Percentiles rank a stretch among this genome's conserved stretches.
Evolutionary conservation across 164 flowering plant species (phyloP).

Genomic region (grape (Vitis vinifera)): DNA sequence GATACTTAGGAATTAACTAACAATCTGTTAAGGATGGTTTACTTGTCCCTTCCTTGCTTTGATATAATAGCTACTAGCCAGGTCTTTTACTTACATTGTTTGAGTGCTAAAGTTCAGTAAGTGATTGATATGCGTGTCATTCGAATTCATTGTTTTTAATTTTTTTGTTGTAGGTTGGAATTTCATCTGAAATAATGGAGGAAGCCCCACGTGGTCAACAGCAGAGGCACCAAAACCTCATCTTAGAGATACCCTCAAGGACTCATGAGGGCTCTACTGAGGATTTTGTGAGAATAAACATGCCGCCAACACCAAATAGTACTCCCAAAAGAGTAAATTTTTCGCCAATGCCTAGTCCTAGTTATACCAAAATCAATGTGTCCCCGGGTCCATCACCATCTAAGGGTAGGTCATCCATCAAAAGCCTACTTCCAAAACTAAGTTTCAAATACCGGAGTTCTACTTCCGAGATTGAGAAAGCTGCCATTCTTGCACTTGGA

Average conservation of each 20-base stretch:
- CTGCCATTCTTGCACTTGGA: conserved; percentile 52
- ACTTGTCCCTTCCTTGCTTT: too few relatives aligned
- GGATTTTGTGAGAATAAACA: conserved; percentile 40
- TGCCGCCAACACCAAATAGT: conserved; percentile 44
- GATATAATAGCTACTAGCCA: too few relatives aligned
- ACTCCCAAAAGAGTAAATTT: conserved; percentile 40
- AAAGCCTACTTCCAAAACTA: conserved; percentile 60
- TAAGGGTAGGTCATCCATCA: conserved; percentile 50
- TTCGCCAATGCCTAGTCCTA: conserved; percentile 56
- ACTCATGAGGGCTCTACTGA: conserved; percentile 28
- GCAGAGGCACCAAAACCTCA: conserved; percentile 23
- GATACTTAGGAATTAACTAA: background rate
- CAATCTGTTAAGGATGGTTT: background rate
- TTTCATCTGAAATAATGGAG: conserved; percentile 41
- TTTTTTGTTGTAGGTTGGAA: conserved; percentile 33
- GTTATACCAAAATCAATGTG: conserved; percentile 23
- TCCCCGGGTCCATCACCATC: conserved; percentile 51
- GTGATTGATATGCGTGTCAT: background rate
- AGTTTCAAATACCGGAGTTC: conserved; percentile 60
- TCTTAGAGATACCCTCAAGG: conserved; percentile 44
- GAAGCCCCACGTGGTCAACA: conserved; percentile 28
- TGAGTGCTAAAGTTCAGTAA: background rate
- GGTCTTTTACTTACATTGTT: background rate
- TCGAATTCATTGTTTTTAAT: background rate
- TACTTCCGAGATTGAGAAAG: conserved; percentile 68